A percentile compares a stretch with the other conserved stretches of the same genome.
phyloP scores from a whole-genome alignment of 352 stramenopile species.

The Blastocystis sp. region DNA sequence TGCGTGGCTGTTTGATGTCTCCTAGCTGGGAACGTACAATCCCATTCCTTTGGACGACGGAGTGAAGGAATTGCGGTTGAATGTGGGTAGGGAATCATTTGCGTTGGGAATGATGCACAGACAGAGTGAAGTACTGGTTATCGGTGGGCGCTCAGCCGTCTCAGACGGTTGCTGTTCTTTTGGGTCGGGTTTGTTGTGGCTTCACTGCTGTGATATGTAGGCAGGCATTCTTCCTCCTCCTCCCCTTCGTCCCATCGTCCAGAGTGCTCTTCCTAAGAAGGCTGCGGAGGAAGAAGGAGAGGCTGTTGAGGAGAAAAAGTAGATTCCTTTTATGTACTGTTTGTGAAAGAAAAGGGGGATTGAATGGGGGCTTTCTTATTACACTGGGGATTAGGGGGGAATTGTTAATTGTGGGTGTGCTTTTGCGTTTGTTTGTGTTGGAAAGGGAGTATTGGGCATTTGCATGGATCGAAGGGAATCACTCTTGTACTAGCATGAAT shows the following conservation, averaged over 20 bases:
- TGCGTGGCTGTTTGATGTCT: not conserved
- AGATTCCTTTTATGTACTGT: not conserved
- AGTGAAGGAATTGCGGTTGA: conserved; percentile 42
- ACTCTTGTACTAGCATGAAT: too few species aligned
- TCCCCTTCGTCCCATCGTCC: conserved; percentile 6
- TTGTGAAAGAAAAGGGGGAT: too few species aligned
- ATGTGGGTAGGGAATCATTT: conserved; percentile 2
- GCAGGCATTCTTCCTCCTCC: conserved; percentile 45
- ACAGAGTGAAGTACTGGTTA: conserved; percentile 45
- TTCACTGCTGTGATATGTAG: not conserved
- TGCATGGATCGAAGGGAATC: too few species aligned
- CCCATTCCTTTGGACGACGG: conserved; percentile 49
- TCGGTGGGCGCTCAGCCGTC: conserved; percentile 38
- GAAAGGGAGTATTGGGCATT: too few species aligned
- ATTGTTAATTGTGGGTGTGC: too few species aligned
- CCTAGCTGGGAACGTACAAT: conserved; percentile 50
- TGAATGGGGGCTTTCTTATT: too few species aligned
- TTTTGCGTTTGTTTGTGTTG: too few species aligned
- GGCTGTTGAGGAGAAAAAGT: not conserved
- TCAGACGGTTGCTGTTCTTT: conserved; percentile 40
- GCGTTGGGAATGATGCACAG: not conserved
- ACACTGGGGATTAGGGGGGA: too few species aligned
- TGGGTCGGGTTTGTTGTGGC: not conserved
- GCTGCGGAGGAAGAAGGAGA: conserved; percentile 4
- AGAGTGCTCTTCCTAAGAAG: not conserved